These are phyloP conservation scores for Dictyostelium capitatum DNA, from an alignment of 78 protist species.

Conservation along the genomic window DNA sequence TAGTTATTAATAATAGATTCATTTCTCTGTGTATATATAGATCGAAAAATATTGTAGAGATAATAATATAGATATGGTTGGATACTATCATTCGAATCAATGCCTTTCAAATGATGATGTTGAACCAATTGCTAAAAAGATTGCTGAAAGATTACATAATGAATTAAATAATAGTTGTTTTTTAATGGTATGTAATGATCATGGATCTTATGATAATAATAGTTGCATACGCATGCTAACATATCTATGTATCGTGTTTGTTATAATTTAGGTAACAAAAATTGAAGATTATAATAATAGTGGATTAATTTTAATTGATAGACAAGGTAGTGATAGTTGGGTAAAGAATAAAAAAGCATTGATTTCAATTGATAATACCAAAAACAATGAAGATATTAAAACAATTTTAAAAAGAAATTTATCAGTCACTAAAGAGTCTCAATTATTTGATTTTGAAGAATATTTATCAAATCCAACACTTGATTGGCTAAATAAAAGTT, in stretches of 20 bases:
- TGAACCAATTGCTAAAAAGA: conserved; percentile 60
- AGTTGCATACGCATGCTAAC: neutral
- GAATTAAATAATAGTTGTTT: conserved; percentile 59
- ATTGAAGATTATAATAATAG: conserved; percentile 18
- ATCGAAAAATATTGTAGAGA: conserved; percentile 73
- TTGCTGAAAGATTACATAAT: conserved; percentile 46
- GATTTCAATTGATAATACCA: conserved; percentile 1
- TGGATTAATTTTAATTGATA: conserved; percentile 34
- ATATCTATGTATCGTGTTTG: no score
- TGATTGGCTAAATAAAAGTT: conserved; percentile 68
- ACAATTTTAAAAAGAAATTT: conserved; percentile 3
- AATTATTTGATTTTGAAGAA: conserved; percentile 63
- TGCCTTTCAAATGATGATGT: conserved; percentile 39
- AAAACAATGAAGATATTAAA: conserved; percentile 1
- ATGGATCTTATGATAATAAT: neutral
- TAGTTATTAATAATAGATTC: neutral
- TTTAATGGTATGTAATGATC: conserved; percentile 32
- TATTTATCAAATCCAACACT: conserved; percentile 57
- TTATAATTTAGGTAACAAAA: conserved; percentile 26
- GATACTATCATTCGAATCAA: conserved; percentile 62
- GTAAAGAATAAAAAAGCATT: conserved; percentile 29
- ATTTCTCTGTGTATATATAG: conserved; percentile 4
- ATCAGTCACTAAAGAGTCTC: neutral
- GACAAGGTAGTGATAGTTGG: conserved; percentile 20
- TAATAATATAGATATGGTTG: conserved; percentile 57